A percentile compares a stretch with the other conserved stretches of the same genome.
phyloP scores from a whole-genome alignment of 208 protist genomes.

The Trypanosoma melophagium region DNA sequence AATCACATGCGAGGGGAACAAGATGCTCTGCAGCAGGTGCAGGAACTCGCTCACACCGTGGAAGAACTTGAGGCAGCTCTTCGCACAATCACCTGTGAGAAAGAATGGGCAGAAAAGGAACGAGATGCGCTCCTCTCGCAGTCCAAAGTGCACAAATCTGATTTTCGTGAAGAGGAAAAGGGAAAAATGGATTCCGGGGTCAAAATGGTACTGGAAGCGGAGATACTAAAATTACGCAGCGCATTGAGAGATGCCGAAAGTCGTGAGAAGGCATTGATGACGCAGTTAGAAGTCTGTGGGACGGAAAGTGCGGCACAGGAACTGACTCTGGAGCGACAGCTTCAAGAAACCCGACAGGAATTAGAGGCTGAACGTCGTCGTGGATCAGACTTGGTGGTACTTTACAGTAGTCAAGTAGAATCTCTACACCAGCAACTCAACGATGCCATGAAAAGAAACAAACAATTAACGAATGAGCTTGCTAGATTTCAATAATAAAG shows the following conservation, averaged over 20 bases:
- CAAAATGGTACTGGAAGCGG: slow-evolving; percentile 2
- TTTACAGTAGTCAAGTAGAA: slow-evolving; percentile 63
- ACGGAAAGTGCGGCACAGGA: slow-evolving; percentile 39
- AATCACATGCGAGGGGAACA: slow-evolving; percentile 31
- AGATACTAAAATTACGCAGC: slow-evolving; percentile 8
- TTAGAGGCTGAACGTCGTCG: slow-evolving; percentile 46
- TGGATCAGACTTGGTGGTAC: slow-evolving; percentile 54
- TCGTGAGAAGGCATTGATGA: slow-evolving; percentile 40
- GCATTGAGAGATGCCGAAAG: slow-evolving; percentile 26
- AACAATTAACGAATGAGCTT: slow-evolving; percentile 28
- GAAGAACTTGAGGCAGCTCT: slow-evolving; percentile 46
- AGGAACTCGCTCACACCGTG: slow-evolving; percentile 40
- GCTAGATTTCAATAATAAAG: slow-evolving; percentile 10
- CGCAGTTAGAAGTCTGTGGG: slow-evolving; percentile 54
- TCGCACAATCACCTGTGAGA: slow-evolving; percentile 31
- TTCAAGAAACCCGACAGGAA: slow-evolving; percentile 37
- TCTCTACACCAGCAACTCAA: slow-evolving; percentile 59
- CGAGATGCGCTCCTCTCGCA: slow-evolving; percentile 10
- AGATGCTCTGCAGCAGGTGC: slow-evolving; percentile 41
- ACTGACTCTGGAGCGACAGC: slow-evolving; percentile 29
- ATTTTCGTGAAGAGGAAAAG: background rate
- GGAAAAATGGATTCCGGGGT: background rate
- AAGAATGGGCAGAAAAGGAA: slow-evolving; percentile 30
- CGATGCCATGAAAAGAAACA: slow-evolving; percentile 36
- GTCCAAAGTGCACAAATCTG: background rate